Percentiles rank a stretch among this genome's conserved stretches.
Evolutionary conservation across 2,329 filamentous ascomycete species (phyloP).

Genomic region (Penicillium thymicola): DNA sequence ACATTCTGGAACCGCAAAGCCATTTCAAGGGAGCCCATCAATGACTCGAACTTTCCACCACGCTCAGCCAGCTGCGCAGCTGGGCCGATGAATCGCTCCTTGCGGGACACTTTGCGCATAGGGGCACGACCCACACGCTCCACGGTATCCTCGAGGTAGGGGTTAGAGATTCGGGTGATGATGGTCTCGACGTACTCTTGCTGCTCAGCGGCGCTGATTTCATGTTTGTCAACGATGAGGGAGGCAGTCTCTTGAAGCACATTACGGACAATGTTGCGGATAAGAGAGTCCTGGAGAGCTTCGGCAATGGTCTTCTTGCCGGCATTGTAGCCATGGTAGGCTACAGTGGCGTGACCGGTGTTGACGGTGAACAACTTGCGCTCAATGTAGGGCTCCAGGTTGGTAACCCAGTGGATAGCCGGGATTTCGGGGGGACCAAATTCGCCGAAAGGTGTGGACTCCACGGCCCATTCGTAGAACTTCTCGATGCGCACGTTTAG

Average conservation of each 20-base stretch:
- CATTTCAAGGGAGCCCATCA: constrained; percentile 85
- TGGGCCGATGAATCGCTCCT: constrained; percentile 93
- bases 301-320: constrained; percentile 88
- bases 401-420: constrained; percentile 87
- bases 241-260: constrained; percentile 81
- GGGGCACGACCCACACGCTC: constrained; percentile 95
- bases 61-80: constrained; percentile 84
- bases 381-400: constrained; percentile 94
- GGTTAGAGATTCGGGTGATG: constrained; percentile 88
- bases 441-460: constrained; percentile 76
- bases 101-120: constrained; percentile 86
- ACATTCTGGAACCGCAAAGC: constrained; percentile 94
- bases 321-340: constrained; percentile 88
- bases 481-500: constrained; percentile 95
- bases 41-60: constrained; percentile 66
- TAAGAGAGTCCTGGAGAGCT: constrained; percentile 74
- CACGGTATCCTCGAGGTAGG: constrained; percentile 84
- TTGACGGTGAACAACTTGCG: constrained; percentile 99
- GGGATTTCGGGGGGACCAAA: constrained; percentile 69
- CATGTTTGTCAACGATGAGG: constrained; percentile 84
- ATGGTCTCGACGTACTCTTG: constrained; percentile 87
- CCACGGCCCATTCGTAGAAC: constrained; percentile 99
- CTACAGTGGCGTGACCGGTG: constrained; percentile 92
- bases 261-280: constrained; percentile 73
- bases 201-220: constrained; percentile 71